Evolutionary conservation across 768 basidiomycete genomes (phyloP), one percentile per base, ranked within the genome.

Genomic region (Trametes villosa): DNA sequence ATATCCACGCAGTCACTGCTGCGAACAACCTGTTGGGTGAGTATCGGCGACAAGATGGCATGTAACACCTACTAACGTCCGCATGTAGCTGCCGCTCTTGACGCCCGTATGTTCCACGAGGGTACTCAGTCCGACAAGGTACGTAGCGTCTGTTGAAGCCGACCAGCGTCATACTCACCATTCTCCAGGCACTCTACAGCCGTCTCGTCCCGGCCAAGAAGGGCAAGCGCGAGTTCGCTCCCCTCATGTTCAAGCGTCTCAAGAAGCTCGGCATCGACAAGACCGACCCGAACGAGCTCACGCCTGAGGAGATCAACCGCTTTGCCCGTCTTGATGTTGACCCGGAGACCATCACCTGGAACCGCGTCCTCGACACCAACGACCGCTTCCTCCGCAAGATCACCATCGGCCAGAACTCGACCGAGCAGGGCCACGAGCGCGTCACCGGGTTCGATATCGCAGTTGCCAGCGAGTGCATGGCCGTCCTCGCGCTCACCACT

Each of bases 391-490:
- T 99, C 65, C 91, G 96, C 59, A 94, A 91, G 76, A 88, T 98
- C 70, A 93, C 92, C 33, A 82, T 98, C 54, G 96, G 96, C n/a
- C 91, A 92, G 65, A 89, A 88, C 57, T 67, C 88, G 9, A 96
- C 96, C 7, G 96, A 99, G 74, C 80, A 93, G 73, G 95, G 95
- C 18, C 88, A 89, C 66, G 88, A 91, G 60, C 87, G 97, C 57
- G 86, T 88, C 60, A 87, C 96, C 42, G 95, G 93, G 20, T 98
- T 97, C 73, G 96, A 99, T 74, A 99, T 98, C 63, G 84, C 96
- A 46, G 96, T 99, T 46, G 96, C 95, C 17, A 95, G 93, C 70
- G 96, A 99, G 78, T 91, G 89, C 69, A 99, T 99, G 96, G 96
- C 96, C 22, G 96, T 99, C 44, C 81, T 99, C 49, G 96, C 96